Percentiles rank a stretch among this genome's conserved stretches.
phyloP scores from a whole-genome alignment of 1,284 basidiomycete species.

The Lignosus rhinocerotis region DNA sequence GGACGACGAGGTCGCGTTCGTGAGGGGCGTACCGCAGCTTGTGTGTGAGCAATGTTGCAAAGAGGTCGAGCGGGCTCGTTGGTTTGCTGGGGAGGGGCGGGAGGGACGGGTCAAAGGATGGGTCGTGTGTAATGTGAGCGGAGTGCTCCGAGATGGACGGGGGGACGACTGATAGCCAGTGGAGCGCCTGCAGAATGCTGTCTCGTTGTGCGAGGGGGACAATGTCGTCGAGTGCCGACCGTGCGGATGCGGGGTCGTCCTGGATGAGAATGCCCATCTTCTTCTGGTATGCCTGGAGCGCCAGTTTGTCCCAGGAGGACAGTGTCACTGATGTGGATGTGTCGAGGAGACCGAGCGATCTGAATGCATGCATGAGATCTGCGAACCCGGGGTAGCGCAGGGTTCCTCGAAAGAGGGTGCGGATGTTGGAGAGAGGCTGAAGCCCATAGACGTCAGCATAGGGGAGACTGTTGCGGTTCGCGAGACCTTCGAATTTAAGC shows the following conservation, averaged over 20 bases:
- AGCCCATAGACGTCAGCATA: slow-evolving; percentile 80
- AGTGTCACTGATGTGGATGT: slow-evolving; percentile 39
- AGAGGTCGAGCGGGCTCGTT: slow-evolving; percentile 72
- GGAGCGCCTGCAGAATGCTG: slow-evolving; percentile 51
- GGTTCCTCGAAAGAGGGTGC: slow-evolving; percentile 84
- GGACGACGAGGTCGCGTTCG: slow-evolving; percentile 87
- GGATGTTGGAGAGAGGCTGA: slow-evolving; percentile 46
- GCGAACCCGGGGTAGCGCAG: slow-evolving; percentile 91
- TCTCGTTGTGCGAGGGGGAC: slow-evolving; percentile 37
- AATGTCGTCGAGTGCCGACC: slow-evolving; percentile 42
- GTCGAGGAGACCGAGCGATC: slow-evolving; percentile 73
- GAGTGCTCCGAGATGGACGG: slow-evolving; percentile 11
- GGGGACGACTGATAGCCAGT: slow-evolving; percentile 56
- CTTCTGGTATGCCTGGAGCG: slow-evolving; percentile 38
- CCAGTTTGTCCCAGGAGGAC: slow-evolving; percentile 46
- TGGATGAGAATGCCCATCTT: slow-evolving; percentile 32
- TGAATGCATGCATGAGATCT: slow-evolving; percentile 74
- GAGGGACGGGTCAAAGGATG: slow-evolving; percentile 26
- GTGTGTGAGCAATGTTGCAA: slow-evolving; percentile 75
- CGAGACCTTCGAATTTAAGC: slow-evolving; percentile 81
- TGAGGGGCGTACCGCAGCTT: slow-evolving; percentile 71
- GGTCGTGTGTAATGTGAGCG: slow-evolving; percentile 6
- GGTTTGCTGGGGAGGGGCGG: slow-evolving; percentile 48
- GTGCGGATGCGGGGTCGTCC: slow-evolving; percentile 35
- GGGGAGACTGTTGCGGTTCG: slow-evolving; percentile 84